These are phyloP conservation scores for Sporothrix globosa DNA, from an alignment of 2,329 filamentous ascomycete species.

Conservation along the genomic window DNA sequence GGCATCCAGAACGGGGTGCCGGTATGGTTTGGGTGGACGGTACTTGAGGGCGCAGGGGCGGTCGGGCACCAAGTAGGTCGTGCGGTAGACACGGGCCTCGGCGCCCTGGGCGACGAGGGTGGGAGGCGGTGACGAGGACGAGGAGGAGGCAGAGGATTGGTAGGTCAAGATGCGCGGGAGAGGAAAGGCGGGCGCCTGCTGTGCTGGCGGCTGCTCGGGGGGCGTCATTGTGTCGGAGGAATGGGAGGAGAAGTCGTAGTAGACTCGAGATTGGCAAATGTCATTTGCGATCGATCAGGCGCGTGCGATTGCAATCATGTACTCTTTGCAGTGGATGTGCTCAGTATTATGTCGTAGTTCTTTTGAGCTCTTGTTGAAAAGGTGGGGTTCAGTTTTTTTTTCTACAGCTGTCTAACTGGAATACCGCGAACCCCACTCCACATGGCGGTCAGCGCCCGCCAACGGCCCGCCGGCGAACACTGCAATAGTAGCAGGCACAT, in stretches of 20 bases:
- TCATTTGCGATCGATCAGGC: neutral
- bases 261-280: neutral
- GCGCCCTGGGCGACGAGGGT: conserved; percentile 87
- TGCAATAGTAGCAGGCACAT: conserved; percentile 17
- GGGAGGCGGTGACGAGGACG: conserved; percentile 52
- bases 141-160: conserved; percentile 39
- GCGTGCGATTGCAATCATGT: neutral
- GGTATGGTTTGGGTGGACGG: conserved; percentile 87
- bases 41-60: conserved; percentile 83
- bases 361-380: neutral
- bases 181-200: conserved; percentile 41
- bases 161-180: conserved; percentile 61
- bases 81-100: conserved; percentile 91
- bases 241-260: neutral
- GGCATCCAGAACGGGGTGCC: conserved; percentile 85
- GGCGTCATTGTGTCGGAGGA: conserved; percentile 12
- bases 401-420: neutral
- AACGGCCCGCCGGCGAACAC: neutral
- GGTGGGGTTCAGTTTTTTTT: conserved; percentile 30
- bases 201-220: conserved; percentile 10
- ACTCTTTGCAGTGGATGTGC: neutral
- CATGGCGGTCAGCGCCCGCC: conserved; percentile 10
- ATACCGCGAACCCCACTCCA: conserved; percentile 9
- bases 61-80: conserved; percentile 71
- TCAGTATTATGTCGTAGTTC: too few relatives aligned